Evolutionary conservation across 192 early-diverging fungal genomes (phyloP).

Genomic region (Coemansia sp.): DNA sequence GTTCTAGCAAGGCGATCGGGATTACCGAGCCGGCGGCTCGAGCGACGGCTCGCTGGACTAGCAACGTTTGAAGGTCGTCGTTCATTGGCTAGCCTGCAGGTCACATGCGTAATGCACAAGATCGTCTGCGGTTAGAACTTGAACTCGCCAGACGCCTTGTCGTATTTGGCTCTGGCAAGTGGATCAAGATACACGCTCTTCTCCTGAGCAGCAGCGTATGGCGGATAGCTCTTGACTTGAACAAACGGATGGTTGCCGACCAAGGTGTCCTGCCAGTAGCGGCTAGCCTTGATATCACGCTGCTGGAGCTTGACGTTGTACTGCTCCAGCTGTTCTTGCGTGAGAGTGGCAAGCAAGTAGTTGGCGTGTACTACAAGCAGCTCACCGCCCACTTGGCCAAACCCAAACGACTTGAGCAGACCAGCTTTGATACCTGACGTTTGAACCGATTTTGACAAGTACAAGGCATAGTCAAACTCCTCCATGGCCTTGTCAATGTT

Average conservation of each 20-base stretch:
- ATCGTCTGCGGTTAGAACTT: conserved; percentile 14
- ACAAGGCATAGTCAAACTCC: conserved; percentile 74
- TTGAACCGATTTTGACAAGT: conserved; percentile 64
- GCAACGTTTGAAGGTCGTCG: too few relatives aligned
- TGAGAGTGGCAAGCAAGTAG: conserved; percentile 50
- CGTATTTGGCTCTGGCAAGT: conserved; percentile 8
- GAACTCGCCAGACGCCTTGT: conserved; percentile 6
- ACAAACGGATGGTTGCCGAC: conserved; percentile 34
- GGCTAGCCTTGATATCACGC: neutral
- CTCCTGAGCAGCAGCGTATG: conserved; percentile 20
- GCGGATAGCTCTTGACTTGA: conserved; percentile 17
- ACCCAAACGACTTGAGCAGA: conserved; percentile 63
- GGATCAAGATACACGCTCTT: conserved; percentile 18
- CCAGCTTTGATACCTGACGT: conserved; percentile 64
- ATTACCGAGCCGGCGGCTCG: too few relatives aligned
- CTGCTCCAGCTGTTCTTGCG: neutral
- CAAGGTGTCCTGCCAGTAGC: conserved; percentile 28
- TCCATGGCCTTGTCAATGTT: conserved; percentile 54
- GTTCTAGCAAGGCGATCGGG: too few relatives aligned
- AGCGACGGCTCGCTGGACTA: too few relatives aligned
- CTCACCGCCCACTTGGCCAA: conserved; percentile 68
- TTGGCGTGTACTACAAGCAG: conserved; percentile 63
- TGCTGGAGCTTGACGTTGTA: conserved; percentile 10
- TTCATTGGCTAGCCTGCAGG: too few relatives aligned
- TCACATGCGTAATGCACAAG: too few relatives aligned